Evolutionary conservation across 148 eudicot species (phyloP).

Genomic region (Fagopyrum esculentum): DNA sequence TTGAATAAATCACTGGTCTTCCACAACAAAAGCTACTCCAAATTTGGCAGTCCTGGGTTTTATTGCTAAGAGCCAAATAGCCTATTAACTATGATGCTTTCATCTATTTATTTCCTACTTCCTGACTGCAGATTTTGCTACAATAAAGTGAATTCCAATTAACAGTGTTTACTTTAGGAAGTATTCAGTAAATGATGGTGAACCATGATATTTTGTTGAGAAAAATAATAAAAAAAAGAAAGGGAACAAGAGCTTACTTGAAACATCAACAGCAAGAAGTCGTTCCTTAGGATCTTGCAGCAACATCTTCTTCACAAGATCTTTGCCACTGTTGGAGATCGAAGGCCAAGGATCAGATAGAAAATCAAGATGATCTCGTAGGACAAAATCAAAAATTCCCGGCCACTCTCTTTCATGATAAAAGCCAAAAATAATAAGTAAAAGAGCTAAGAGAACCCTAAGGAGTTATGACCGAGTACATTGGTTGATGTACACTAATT

Average conservation of each 20-base stretch:
- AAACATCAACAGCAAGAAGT: slow-evolving; percentile 71
- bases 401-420: slow-evolving; percentile 70
- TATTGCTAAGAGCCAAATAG: too few species aligned
- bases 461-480: too few species aligned
- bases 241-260: slow-evolving; percentile 45
- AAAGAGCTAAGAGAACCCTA: slow-evolving; percentile 3
- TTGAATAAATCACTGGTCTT: too few species aligned
- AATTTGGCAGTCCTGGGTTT: too few species aligned
- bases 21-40: too few species aligned
- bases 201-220: not conserved
- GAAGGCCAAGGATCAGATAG: slow-evolving; percentile 93
- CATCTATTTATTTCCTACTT: too few species aligned
- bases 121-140: not conserved
- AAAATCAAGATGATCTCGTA: slow-evolving; percentile 81
- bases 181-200: not conserved
- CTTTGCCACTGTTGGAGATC: slow-evolving; percentile 85
- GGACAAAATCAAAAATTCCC: slow-evolving; percentile 74
- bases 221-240: not conserved
- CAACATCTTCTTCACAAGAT: slow-evolving; percentile 91
- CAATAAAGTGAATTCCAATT: not conserved
- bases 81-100: too few species aligned
- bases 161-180: not conserved
- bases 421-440: not conserved
- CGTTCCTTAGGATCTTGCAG: slow-evolving; percentile 75
- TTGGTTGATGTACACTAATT: too few species aligned